phyloP scores from a whole-genome alignment of 2,329 filamentous ascomycete species.

The Apiospora malaysiana region DNA sequence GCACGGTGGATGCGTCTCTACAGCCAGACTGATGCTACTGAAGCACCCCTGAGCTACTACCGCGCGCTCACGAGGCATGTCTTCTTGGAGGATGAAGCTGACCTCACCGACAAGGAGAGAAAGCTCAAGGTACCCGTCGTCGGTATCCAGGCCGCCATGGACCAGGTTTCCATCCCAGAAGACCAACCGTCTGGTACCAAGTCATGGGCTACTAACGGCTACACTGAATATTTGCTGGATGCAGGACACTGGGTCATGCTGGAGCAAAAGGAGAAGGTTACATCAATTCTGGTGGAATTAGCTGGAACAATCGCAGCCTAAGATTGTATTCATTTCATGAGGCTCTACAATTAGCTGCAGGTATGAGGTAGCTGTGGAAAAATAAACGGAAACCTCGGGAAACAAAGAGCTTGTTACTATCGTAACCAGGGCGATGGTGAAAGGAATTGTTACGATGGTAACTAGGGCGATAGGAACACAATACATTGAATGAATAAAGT shows the following conservation, averaged over 20 bases:
- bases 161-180: background rate
- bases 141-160: background rate
- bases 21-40: constrained; percentile 16
- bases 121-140: constrained; percentile 21
- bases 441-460: background rate
- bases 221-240: constrained; percentile 17
- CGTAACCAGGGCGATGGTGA: background rate
- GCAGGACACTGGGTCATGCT: constrained; percentile 26
- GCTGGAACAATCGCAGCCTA: background rate
- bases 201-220: constrained; percentile 21
- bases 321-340: background rate
- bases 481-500: too few relatives aligned
- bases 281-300: background rate
- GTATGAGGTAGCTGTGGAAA: background rate
- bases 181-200: constrained; percentile 5
- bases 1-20: constrained; percentile 22
- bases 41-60: constrained; percentile 25
- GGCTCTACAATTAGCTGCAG: background rate
- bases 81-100: constrained; percentile 21
- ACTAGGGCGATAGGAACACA: too few relatives aligned
- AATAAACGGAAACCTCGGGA: background rate
- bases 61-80: constrained; percentile 20
- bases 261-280: constrained; percentile 23
- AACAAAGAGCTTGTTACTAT: background rate
- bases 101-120: constrained; percentile 19